phyloP scores from a whole-genome alignment of 2,329 filamentous ascomycete genomes.

The Colletotrichum endophyticum region DNA sequence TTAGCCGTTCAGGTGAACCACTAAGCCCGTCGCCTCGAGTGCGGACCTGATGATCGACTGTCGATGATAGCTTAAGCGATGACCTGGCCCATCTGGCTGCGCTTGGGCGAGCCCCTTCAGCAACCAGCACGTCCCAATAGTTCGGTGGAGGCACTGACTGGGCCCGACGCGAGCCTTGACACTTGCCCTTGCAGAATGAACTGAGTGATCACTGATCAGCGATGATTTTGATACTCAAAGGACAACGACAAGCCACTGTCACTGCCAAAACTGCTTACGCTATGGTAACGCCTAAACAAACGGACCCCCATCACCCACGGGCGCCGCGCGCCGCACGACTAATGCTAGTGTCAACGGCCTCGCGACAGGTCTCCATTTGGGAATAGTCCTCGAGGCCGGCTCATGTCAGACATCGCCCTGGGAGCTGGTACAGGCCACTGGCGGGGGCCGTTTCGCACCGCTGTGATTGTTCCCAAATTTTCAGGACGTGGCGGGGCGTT shows the following conservation, averaged over 20 bases:
- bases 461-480: not conserved
- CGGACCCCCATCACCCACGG: not conserved
- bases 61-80: constrained; percentile 2
- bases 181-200: constrained; percentile 1
- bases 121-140: constrained; percentile 15
- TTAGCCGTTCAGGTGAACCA: not conserved
- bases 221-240: not conserved
- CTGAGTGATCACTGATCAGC: not conserved
- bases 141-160: constrained; percentile 15
- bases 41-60: not conserved
- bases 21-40: not conserved
- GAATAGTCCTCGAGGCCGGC: not conserved
- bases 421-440: not conserved
- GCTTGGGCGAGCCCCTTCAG: not conserved
- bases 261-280: not conserved
- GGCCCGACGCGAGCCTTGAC: not conserved
- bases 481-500: not conserved
- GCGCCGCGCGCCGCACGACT: not conserved
- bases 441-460: not conserved
- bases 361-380: not conserved
- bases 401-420: not conserved
- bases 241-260: not conserved
- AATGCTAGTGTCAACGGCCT: not conserved
- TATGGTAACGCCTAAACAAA: not conserved
- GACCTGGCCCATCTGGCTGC: not conserved